phyloP scores from a whole-genome alignment of 805 yeast species.

The Yueomyces sp. region DNA sequence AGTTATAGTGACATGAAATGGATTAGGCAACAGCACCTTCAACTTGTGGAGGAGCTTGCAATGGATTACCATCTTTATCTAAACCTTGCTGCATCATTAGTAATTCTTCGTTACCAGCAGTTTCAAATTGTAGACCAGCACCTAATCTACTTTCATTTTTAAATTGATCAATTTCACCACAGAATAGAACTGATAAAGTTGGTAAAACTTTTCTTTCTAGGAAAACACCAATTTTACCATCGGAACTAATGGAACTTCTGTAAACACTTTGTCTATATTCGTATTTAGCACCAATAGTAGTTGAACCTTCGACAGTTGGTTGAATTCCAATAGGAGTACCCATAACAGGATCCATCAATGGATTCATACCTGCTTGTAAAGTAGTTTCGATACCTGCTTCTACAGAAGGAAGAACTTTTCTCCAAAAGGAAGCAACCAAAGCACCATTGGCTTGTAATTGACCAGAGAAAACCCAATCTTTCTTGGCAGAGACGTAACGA shows the following conservation, averaged over 20 bases:
- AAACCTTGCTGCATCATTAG: constrained; percentile 84
- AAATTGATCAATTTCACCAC: constrained; percentile 86
- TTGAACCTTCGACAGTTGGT: constrained; percentile 78
- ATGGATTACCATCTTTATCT: constrained; percentile 77
- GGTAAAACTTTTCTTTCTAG: constrained; percentile 91
- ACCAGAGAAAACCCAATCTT: constrained; percentile 87
- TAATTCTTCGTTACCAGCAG: constrained; percentile 87
- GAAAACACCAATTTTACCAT: constrained; percentile 82
- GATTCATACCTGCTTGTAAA: constrained; percentile 61
- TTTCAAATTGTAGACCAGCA: constrained; percentile 89
- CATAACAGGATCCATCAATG: constrained; percentile 61
- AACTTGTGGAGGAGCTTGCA: constrained; percentile 59
- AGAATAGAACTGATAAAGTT: constrained; percentile 74
- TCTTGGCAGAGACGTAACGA: constrained; percentile 59
- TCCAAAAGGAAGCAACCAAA: constrained; percentile 80
- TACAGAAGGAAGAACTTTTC: constrained; percentile 76
- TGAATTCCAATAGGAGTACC: constrained; percentile 73
- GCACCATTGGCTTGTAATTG: constrained; percentile 91
- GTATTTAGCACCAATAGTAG: constrained; percentile 93
- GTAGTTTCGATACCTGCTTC: constrained; percentile 92
- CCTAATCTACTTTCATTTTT: constrained; percentile 74
- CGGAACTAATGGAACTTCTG: constrained; percentile 87
- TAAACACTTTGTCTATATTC: constrained; percentile 93
- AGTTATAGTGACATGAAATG: too few species aligned
- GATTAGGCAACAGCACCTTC: background rate